Base-by-base conservation (phyloP, 495 filamentous ascomycete genomes). In the Mycothermus thermophilus region DNA sequence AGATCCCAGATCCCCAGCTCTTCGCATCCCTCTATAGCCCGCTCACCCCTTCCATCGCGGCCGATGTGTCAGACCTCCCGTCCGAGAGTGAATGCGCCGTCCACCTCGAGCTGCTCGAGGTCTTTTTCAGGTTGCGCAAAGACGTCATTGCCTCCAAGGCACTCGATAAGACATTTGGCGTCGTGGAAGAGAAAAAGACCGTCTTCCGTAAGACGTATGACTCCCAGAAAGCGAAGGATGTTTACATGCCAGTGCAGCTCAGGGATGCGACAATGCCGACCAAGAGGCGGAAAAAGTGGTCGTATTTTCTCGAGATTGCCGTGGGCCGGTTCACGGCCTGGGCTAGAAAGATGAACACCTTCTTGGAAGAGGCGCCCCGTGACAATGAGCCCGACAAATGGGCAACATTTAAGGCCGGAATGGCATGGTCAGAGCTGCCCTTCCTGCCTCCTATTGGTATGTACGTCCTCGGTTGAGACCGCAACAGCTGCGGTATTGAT, bases 21-120 rank as follows among this genome's bases (percentile, higher is more conserved):
- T 35, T 35, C 12, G 15, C 24, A 3, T 35, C 15, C 12, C 13
- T 33, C 25, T 6, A 15, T n/a, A 32, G 12, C 17, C 29, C 5
- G 29, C 15, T n/a, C 21, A 14, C 21, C 13, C 13, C 24, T 8
- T 8, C 19, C n/a, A 29, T 8, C 22, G n/a, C 10, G 30, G 5
- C 3, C 1, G 9, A n/a, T 4, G n/a, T n/a, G n/a, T 5, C 12
- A 13, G 25, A 28, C 24, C 35, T 52, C 18, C 56, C 53, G 8
- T 41, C 38, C 10, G 30, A 42, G n/a, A 40, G 30, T 8, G 40
- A 62, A 30, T 58, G 54, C 29, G 54, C 55, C 5, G 42, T 48
- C 7, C 58, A 62, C 30, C 47, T 62, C 2, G 51, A 57, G 30
- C 49, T 62, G 8, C 47, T 62, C 4, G 48, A 59, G 23, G 43